A percentile compares a stretch with the other conserved stretches of the same genome.
phyloP scores from a whole-genome alignment of 2,329 filamentous ascomycete species.

The Cordyceps tenuipes region DNA sequence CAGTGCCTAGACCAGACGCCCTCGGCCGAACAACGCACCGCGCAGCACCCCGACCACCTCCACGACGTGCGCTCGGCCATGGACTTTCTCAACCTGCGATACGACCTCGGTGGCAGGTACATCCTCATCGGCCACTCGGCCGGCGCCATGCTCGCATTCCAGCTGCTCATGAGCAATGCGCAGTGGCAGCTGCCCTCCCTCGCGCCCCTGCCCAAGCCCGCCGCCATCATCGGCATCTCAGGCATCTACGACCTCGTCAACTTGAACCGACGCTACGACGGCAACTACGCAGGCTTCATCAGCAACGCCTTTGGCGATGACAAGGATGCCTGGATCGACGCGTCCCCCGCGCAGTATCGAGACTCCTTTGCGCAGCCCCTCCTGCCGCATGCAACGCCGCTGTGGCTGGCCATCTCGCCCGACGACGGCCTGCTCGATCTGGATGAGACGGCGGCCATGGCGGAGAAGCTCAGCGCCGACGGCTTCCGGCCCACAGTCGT shows the following conservation, averaged over 20 bases:
- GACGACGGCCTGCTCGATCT: slow-evolving; percentile 45
- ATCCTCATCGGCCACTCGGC: slow-evolving; percentile 55
- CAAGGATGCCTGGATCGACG: slow-evolving; percentile 40
- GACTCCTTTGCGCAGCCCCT: slow-evolving; percentile 29
- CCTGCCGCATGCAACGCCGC: slow-evolving; percentile 28
- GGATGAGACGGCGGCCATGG: slow-evolving; percentile 52
- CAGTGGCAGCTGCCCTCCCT: slow-evolving; percentile 18
- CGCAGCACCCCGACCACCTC: slow-evolving; percentile 51
- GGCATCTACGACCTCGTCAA: slow-evolving; percentile 59
- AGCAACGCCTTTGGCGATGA: slow-evolving; percentile 51
- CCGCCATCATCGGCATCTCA: slow-evolving; percentile 50
- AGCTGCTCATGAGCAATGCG: slow-evolving; percentile 42
- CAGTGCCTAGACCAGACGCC: slow-evolving; percentile 14
- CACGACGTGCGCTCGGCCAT: slow-evolving; percentile 48
- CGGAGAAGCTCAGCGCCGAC: slow-evolving; percentile 33
- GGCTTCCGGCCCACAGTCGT: slow-evolving; percentile 24
- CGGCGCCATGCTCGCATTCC: slow-evolving; percentile 55
- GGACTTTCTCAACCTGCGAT: slow-evolving; percentile 35
- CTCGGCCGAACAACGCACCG: slow-evolving; percentile 30
- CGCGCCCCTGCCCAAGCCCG: slow-evolving; percentile 31
- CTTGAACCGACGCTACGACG: slow-evolving; percentile 38
- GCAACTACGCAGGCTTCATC: slow-evolving; percentile 49
- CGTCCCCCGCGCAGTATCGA: slow-evolving; percentile 42
- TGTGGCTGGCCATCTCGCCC: slow-evolving; percentile 36
- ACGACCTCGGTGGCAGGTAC: slow-evolving; percentile 39